Evolutionary conservation across 257 asterid species (phyloP), one percentile per base, ranked within the genome.

Genomic region (Solanum corneliomulleri): DNA sequence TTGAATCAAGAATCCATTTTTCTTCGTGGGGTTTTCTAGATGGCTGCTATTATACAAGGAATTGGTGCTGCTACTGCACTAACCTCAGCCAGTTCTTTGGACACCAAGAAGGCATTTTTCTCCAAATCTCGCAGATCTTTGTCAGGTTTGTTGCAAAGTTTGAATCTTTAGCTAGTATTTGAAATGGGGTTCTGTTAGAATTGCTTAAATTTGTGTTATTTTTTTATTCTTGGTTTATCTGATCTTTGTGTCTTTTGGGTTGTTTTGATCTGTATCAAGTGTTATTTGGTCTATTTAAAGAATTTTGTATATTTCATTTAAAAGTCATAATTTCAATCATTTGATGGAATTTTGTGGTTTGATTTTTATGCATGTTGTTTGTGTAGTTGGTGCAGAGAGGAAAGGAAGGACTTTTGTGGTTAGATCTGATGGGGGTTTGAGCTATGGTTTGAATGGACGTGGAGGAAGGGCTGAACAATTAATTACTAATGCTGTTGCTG

Each of bases 401-500:
- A 93, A 90, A 72, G 84, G 85, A n/a, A 89, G 89, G 58, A 85
- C 31, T 72, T 87, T 69, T 86, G 80, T 82, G n/a, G 84, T 89
- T 85, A 89, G 92, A 56, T 92, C 88, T 60, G 88, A 90, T 89
- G 94, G 93, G 87, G 90, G 88, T 70, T 80, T 89, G 87, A 82
- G 71, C 80, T 87, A 82, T 86, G 89, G 90, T 75, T 89, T 86
- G 89, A 92, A 90, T 87, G 84, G 66, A 41, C 82, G 58, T n/a
- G 89, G 71, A 20, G 85, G 85, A 76, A 88, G 95, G 89, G 89
- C 89, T 21, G 60, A 76, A 18, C 88, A 83, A 35, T 85, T 92
- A 77, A 86, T 91, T 77, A 29, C 94, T 47, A 91, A 89, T 90
- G 96, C 98, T 39, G 95, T 92, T 85, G 90, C 93, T 69, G 98